These are phyloP conservation scores for Williopsis jadinii DNA, from an alignment of 1,139 yeast species.

Conservation along the genomic window DNA sequence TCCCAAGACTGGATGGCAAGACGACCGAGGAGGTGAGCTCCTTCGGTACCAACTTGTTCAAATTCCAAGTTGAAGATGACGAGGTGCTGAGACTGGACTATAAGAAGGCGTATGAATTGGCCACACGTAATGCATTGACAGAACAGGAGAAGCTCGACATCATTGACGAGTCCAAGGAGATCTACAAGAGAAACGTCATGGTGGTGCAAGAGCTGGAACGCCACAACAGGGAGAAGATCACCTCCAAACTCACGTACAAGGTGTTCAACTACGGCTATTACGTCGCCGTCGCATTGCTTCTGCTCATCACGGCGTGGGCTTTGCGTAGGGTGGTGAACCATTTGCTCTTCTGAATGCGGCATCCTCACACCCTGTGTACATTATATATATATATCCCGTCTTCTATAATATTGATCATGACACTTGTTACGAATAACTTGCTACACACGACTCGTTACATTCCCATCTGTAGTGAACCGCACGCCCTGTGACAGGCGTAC, in stretches of 20 bases:
- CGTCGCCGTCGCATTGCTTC: slow-evolving; percentile 5
- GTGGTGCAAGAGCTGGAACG: slow-evolving; percentile 61
- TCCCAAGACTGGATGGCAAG: slow-evolving; percentile 65
- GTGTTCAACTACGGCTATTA: slow-evolving; percentile 30
- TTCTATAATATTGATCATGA: too few species aligned
- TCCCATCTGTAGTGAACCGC: too few species aligned
- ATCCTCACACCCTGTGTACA: neutral
- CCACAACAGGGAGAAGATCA: slow-evolving; percentile 52
- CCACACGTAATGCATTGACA: slow-evolving; percentile 59
- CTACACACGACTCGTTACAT: too few species aligned
- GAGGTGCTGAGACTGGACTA: slow-evolving; percentile 55
- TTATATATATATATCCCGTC: too few species aligned
- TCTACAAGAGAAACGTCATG: slow-evolving; percentile 55
- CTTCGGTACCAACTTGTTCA: slow-evolving; percentile 65
- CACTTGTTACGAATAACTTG: too few species aligned
- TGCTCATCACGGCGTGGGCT: slow-evolving; percentile 4
- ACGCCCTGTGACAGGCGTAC: too few species aligned
- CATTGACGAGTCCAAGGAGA: slow-evolving; percentile 59
- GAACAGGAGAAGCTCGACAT: slow-evolving; percentile 67
- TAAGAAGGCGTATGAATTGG: slow-evolving; percentile 71
- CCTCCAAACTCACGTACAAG: slow-evolving; percentile 50
- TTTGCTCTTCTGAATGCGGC: slow-evolving; percentile 1
- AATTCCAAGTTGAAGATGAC: slow-evolving; percentile 66
- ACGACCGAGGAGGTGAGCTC: slow-evolving; percentile 53
- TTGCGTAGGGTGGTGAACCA: slow-evolving; percentile 8